Evolutionary conservation across 495 filamentous ascomycete species (phyloP).

Genomic region (Bombardia bombarda): DNA sequence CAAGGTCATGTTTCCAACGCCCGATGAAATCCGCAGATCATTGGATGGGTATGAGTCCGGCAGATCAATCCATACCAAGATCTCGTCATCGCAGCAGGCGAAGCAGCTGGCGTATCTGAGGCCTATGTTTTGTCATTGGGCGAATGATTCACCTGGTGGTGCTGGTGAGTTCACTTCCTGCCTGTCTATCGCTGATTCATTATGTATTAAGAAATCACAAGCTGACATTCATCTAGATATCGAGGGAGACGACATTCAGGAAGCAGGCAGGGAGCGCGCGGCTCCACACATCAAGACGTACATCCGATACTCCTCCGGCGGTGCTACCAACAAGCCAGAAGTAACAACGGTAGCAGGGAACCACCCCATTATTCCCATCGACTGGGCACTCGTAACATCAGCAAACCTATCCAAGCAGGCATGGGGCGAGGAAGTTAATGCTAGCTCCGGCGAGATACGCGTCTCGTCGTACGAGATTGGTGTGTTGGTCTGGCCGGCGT

Average conservation of each 20-base stretch:
- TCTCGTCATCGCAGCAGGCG: constrained; percentile 54
- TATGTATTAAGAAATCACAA: background rate
- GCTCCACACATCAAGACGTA: constrained; percentile 93
- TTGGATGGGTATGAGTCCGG: constrained; percentile 75
- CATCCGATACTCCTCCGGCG: constrained; percentile 52
- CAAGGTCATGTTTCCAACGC: constrained; percentile 72
- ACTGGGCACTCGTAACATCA: constrained; percentile 82
- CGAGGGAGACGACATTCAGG: constrained; percentile 3
- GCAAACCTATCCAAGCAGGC: constrained; percentile 87
- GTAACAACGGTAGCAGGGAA: too few relatives aligned
- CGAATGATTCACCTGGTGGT: constrained; percentile 39
- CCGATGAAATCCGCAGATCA: constrained; percentile 67
- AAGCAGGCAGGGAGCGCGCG: constrained; percentile 59
- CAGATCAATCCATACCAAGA: constrained; percentile 74
- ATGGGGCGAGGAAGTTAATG: constrained; percentile 63
- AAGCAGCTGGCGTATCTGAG: constrained; percentile 70
- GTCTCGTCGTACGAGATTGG: constrained; percentile 82
- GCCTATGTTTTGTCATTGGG: constrained; percentile 68
- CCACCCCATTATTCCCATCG: constrained; percentile 41
- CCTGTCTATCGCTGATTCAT: background rate
- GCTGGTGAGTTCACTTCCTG: constrained; percentile 7
- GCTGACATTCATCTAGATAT: constrained; percentile 9
- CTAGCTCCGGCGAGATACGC: constrained; percentile 49
- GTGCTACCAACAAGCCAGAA: background rate
- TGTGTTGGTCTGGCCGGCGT: constrained; percentile 73